Percentiles rank a stretch among this genome's conserved stretches.
Conservation (phyloP, 169 alveolate genomes). For the Eimeria necatrix region DNA sequence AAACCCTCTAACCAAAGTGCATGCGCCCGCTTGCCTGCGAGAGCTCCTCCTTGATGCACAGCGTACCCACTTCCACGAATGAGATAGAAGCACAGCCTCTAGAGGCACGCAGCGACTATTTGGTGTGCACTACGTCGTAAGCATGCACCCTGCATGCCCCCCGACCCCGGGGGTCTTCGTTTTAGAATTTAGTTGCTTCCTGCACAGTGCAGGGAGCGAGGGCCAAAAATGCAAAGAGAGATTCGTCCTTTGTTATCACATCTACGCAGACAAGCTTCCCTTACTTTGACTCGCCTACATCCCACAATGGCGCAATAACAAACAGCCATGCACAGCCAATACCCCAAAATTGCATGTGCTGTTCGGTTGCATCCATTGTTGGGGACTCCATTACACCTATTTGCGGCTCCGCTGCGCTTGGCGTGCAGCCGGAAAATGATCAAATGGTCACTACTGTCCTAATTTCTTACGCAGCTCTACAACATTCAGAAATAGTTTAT, state of each 20-base stretch:
- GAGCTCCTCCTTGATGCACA: conserved; percentile 80
- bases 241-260: neutral
- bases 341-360: too few species aligned
- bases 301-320: too few species aligned
- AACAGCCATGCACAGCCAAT: too few species aligned
- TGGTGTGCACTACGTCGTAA: neutral
- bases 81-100: neutral
- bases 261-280: too few species aligned
- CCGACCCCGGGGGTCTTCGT: neutral
- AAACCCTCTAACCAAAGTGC: conserved; percentile 81
- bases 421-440: too few species aligned
- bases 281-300: too few species aligned
- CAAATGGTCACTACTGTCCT: too few species aligned
- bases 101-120: neutral
- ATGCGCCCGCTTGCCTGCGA: conserved; percentile 79
- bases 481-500: too few species aligned
- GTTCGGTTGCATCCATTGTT: too few species aligned
- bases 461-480: too few species aligned
- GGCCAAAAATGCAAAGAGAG: neutral
- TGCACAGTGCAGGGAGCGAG: neutral
- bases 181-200: conserved; percentile 12
- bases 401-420: neutral
- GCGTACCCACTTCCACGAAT: neutral
- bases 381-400: neutral
- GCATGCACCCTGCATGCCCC: neutral